A percentile compares a stretch with the other conserved stretches of the same genome.
These are phyloP conservation scores for Cicer cuneatum DNA, from an alignment of 306 rosid genomes.

Conservation along the genomic window DNA sequence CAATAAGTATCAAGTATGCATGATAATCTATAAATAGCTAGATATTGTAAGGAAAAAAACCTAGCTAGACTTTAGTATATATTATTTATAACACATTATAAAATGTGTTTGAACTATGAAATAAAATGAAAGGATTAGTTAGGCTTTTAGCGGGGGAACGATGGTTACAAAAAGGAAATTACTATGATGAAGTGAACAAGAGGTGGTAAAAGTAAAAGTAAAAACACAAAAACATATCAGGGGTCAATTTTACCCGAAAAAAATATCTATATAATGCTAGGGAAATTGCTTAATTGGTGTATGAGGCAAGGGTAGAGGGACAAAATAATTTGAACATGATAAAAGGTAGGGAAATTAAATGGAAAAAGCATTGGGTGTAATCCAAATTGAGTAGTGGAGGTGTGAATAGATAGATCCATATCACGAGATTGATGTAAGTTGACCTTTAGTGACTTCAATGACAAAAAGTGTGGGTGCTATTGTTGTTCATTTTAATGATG, in stretches of 20 bases:
- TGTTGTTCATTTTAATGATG: constrained; percentile 63
- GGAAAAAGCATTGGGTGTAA: constrained; percentile 35
- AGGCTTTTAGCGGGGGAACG: no score
- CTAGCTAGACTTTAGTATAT: not conserved
- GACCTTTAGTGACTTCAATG: constrained; percentile 59
- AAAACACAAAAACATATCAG: not conserved
- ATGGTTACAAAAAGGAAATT: not conserved
- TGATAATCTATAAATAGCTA: no score
- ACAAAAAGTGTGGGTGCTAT: constrained; percentile 59
- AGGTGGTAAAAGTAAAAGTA: constrained; percentile 21
- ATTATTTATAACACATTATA: not conserved
- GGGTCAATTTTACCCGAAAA: not conserved
- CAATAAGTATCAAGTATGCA: no score
- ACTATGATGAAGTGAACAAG: constrained; percentile 5
- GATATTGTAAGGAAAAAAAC: no score
- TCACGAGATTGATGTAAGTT: constrained; percentile 55
- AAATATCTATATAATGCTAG: not conserved
- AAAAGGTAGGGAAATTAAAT: constrained; percentile 44
- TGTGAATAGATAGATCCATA: constrained; percentile 41
- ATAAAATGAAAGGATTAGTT: no score
- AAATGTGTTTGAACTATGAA: not conserved
- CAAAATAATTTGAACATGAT: constrained; percentile 56
- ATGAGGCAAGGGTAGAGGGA: constrained; percentile 40
- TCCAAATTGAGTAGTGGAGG: constrained; percentile 44
- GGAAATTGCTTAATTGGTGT: not conserved